Base-by-base conservation (phyloP, 257 asterid genomes). In the Plantago elongata region DNA sequence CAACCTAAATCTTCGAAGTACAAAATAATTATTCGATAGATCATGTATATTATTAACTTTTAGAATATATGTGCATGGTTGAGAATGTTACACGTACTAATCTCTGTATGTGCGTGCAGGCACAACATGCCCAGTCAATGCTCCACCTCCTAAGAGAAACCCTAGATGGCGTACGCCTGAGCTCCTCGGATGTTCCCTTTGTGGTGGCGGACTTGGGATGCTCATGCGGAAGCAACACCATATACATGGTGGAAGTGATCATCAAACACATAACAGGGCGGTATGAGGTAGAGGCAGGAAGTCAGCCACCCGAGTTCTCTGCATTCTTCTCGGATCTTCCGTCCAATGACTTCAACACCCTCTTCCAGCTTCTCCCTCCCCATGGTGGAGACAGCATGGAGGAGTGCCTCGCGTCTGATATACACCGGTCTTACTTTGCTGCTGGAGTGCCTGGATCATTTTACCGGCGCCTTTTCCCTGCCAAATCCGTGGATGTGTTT, bases 401-500 rank as follows among this genome's bases (percentile, higher is more conserved):
- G 77, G 94, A 88, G 54, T 85, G 98, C 73, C 71, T 88, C 1
- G 94, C 95, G 17, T 79, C 95, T 61, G 79, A 83, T 78, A 60
- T 56, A 70, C 92, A 75, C 66, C 90, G 98, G 30, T 78, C 92
- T 0, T 91, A 91, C 73, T 91, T 91, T 27, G 98, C 87, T 15
- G 95, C 96, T 61, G 99, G 95, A 18, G 97, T 93, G 14, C 99
- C 99, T 0, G 97, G 99, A 1, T 77, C 96, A 1, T 93, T 93
- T 40, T 85, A 89, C 75, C 88, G 96, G 50, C 83, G 99, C 46
- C 87, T 93, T 2, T 93, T 89, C 38, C 95, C 96, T 50, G 76
- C 91, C 1, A 87, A 65, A 51, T 84, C 90, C 1, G 71, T 93
- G 27, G 95, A 93, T 14, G 79, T 89, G 51, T 87, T 89, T 64